Evolutionary conservation across 306 rosid genomes (phyloP).

Genomic region (Cyclanthera cordifolia): DNA sequence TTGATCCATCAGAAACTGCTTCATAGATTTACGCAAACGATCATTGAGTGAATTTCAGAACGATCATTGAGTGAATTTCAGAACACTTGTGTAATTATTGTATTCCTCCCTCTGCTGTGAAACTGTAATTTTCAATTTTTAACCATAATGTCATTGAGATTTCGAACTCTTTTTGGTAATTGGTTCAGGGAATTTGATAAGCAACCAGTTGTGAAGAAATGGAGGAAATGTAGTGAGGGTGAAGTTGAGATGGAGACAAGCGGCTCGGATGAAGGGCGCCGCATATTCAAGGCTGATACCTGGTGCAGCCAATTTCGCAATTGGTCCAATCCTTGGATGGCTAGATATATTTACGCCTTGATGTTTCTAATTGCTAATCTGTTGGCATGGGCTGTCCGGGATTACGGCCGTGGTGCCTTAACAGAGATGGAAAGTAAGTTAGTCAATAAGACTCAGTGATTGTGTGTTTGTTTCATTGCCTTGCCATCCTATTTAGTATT

Average conservation of each 20-base stretch:
- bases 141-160: not conserved
- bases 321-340: conserved; percentile 88
- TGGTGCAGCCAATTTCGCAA: conserved; percentile 33
- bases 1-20: not conserved
- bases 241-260: conserved; percentile 8
- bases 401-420: conserved; percentile 44
- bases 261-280: not conserved
- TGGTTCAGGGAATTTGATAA: conserved; percentile 9
- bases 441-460: conserved; percentile 23
- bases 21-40: not conserved
- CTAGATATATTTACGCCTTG: conserved; percentile 81
- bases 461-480: not conserved
- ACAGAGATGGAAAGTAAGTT: conserved; percentile 63
- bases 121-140: conserved; percentile 9
- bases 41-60: not conserved
- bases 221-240: conserved; percentile 6
- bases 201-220: not conserved
- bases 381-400: conserved; percentile 90
- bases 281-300: conserved; percentile 12
- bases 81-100: not conserved
- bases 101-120: no score
- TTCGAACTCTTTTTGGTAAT: not conserved
- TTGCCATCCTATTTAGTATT: no score
- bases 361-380: conserved; percentile 59
- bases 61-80: no score